Percentiles rank a stretch among this genome's conserved stretches.
Evolutionary conservation across 2,329 filamentous ascomycete genomes (phyloP).

Genomic region (Aspergillus japonicus): DNA sequence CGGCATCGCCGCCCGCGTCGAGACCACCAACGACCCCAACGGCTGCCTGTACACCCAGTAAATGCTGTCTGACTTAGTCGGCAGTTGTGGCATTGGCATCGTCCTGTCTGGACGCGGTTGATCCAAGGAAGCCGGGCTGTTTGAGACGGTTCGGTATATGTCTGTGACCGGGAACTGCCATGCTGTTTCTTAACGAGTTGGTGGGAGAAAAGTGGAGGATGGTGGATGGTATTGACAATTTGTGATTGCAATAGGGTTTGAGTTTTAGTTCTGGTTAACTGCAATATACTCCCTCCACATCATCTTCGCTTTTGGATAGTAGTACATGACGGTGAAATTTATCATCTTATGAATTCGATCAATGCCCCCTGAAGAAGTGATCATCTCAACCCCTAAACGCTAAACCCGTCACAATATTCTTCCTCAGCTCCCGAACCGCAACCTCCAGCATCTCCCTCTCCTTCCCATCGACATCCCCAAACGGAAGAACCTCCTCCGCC

Average conservation of each 20-base stretch:
- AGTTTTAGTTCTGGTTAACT: no score
- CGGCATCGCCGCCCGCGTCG: slow-evolving; percentile 31
- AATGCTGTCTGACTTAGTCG: background rate
- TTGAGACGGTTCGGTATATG: background rate
- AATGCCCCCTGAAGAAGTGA: no score
- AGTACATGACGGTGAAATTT: no score
- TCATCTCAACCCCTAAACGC: background rate
- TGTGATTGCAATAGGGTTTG: no score
- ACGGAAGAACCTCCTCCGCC: background rate
- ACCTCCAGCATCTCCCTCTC: background rate
- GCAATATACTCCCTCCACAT: no score
- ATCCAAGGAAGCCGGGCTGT: background rate
- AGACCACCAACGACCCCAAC: slow-evolving; percentile 22
- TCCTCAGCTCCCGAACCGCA: background rate
- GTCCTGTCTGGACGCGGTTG: background rate
- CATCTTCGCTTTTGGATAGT: no score
- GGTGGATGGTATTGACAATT: no score
- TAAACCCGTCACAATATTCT: background rate
- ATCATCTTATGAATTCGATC: no score
- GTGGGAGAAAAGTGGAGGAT: no score
- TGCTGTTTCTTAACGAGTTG: no score
- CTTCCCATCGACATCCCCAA: background rate
- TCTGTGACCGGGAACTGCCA: no score
- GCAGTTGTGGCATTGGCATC: no score
- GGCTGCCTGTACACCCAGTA: slow-evolving; percentile 30